Percentiles rank a stretch among this genome's conserved stretches.
phyloP scores from a whole-genome alignment of 2,329 filamentous ascomycete genomes.

The Gaeumannomyces sp. region DNA sequence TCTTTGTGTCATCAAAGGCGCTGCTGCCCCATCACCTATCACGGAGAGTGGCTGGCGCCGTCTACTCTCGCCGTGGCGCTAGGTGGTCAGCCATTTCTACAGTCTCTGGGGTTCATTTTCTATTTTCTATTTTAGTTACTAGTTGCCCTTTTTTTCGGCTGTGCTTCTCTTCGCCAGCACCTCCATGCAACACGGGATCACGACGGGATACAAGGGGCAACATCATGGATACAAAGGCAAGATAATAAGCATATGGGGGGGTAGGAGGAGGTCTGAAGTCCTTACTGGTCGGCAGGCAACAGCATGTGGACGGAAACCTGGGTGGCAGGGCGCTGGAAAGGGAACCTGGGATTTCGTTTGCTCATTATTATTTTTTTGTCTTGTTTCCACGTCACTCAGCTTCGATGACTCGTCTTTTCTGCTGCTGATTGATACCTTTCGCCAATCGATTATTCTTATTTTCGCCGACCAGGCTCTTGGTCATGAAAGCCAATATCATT shows the following conservation, averaged over 20 bases:
- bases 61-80: not conserved
- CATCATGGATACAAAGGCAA: not conserved
- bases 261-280: not conserved
- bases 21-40: not conserved
- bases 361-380: not conserved
- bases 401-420: not conserved
- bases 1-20: not conserved
- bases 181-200: not conserved
- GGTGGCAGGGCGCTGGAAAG: not conserved
- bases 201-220: not conserved
- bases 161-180: not conserved
- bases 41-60: not conserved
- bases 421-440: not conserved
- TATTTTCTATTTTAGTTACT: not conserved
- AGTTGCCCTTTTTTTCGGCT: not conserved
- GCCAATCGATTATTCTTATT: not conserved
- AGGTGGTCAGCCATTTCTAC: not conserved
- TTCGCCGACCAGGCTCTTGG: no score
- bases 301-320: not conserved
- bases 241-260: not conserved
- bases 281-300: not conserved
- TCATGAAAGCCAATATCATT: not conserved
- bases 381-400: constrained; percentile 1
- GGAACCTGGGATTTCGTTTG: not conserved
- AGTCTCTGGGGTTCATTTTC: not conserved